These are phyloP conservation scores for Acer campestre DNA, from an alignment of 345 rosid species.

Conservation along the genomic window DNA sequence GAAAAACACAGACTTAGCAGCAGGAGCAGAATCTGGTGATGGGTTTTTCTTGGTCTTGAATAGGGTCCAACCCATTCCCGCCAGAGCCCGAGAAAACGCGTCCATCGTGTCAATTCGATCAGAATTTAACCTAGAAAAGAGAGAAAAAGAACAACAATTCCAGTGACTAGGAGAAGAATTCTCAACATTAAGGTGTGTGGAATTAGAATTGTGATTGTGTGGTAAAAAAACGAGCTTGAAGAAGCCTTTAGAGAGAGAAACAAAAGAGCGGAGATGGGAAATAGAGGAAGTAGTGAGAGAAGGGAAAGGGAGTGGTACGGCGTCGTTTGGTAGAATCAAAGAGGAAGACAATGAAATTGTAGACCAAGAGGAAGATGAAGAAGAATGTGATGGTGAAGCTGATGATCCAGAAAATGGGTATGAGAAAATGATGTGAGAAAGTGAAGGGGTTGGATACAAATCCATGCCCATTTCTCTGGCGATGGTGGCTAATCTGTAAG, in stretches of 20 bases:
- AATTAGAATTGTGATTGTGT: background rate
- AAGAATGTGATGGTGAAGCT: conserved; percentile 14
- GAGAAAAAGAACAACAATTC: conserved; percentile 75
- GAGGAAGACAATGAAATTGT: conserved; percentile 47
- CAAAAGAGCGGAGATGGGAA: conserved; percentile 64
- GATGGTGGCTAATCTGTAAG: conserved; percentile 56
- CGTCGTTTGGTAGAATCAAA: conserved; percentile 51
- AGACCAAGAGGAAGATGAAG: conserved; percentile 36
- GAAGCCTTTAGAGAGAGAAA: conserved; percentile 62
- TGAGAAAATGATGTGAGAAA: conserved; percentile 81
- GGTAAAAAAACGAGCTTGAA: conserved; percentile 60
- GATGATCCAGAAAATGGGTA: conserved; percentile 35
- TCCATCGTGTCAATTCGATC: conserved; percentile 62
- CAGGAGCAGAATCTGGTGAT: conserved; percentile 20
- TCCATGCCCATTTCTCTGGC: conserved; percentile 81
- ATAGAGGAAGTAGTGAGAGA: conserved; percentile 56
- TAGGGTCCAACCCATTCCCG: conserved; percentile 69
- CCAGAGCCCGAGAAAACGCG: conserved; percentile 54
- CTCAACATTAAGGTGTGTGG: conserved; percentile 2
- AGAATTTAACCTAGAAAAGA: conserved; percentile 48
- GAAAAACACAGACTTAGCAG: conserved; percentile 39
- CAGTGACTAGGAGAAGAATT: conserved; percentile 39
- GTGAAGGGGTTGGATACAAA: conserved; percentile 67
- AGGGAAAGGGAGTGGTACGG: conserved; percentile 66
- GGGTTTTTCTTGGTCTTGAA: conserved; percentile 54